Evolutionary conservation across 192 early-diverging fungal genomes (phyloP), one percentile per base, ranked within the genome.

Genomic region (Funneliformis geosporum): DNA sequence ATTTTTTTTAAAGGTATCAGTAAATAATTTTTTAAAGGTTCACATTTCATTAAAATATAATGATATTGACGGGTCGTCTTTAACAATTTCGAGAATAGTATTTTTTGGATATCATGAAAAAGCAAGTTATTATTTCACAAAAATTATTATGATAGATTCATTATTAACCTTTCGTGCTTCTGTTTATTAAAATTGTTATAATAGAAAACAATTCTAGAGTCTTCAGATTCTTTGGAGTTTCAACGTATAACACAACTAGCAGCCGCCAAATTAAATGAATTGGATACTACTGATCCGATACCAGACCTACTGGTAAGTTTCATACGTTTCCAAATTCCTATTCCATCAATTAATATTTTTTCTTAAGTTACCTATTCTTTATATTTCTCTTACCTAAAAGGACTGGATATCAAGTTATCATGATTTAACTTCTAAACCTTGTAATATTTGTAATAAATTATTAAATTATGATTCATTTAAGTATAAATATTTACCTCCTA

Each of bases 321-420:
- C 33, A 33, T 2, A 0, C 33, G 33, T 39, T 61, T 7, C 23
- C 6, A 39, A 9, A 28, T 14, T 18, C 11, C 25, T 59, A 38
- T 60, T 11, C 14, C 5, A 16, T n/a, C 16, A 43, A 61, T 27
- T 60, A 33, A n/a, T 40, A 61, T 75, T 8, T 10, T 39, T 4
- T 11, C 62, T 62, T 39, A 1, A 33, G 33, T 33, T 0, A 33
- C 18, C 12, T 44, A 46, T 12, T 42, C 21, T 44, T 72, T 72
- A 18, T 11, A 47, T 21, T 43, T 62, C 18, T 75, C 38, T 2
- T 42, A 27, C 12, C 28, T n/a, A 11, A 27, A 12, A 76, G 74
- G 60, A 76, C 61, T 76, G 74, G 74, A 76, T 76, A 38, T 62
- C 39, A 40, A 76, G 74, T 43, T 76, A 61, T 38, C 55, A 76